Evolutionary conservation across 345 rosid species (phyloP).

Genomic region (Populus nigra): DNA sequence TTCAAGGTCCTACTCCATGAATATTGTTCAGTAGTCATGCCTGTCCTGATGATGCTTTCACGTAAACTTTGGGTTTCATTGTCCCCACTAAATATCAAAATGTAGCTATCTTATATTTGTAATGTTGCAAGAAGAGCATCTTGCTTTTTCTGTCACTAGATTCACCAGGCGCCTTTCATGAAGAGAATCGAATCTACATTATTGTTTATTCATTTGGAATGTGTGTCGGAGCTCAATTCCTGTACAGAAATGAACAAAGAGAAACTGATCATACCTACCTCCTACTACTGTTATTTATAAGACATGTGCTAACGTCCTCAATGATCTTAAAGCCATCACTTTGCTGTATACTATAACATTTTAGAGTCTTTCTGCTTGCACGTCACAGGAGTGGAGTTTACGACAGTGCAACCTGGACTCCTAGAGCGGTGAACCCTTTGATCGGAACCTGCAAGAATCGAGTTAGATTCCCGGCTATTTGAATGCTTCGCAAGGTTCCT

Average conservation of each 20-base stretch:
- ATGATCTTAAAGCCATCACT: neutral
- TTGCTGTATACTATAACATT: neutral
- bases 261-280: slow-evolving; percentile 1
- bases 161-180: neutral
- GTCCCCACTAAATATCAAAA: slow-evolving; percentile 26
- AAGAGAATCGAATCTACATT: neutral
- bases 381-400: neutral
- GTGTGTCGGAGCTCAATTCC: neutral
- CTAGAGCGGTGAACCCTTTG: neutral
- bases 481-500: neutral
- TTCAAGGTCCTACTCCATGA: slow-evolving; percentile 17
- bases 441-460: neutral
- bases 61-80: neutral
- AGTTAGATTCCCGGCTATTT: neutral
- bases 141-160: slow-evolving; percentile 13
- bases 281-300: neutral
- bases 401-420: neutral
- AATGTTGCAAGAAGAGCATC: slow-evolving; percentile 29
- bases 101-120: slow-evolving; percentile 20
- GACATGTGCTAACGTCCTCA: neutral
- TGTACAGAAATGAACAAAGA: neutral
- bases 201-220: neutral
- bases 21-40: neutral
- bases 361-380: neutral
- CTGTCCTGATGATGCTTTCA: slow-evolving; percentile 5